Evolutionary conservation across 768 basidiomycete species (phyloP), one percentile per base, ranked within the genome.

Genomic region (Dictyophora rubrovolvata): DNA sequence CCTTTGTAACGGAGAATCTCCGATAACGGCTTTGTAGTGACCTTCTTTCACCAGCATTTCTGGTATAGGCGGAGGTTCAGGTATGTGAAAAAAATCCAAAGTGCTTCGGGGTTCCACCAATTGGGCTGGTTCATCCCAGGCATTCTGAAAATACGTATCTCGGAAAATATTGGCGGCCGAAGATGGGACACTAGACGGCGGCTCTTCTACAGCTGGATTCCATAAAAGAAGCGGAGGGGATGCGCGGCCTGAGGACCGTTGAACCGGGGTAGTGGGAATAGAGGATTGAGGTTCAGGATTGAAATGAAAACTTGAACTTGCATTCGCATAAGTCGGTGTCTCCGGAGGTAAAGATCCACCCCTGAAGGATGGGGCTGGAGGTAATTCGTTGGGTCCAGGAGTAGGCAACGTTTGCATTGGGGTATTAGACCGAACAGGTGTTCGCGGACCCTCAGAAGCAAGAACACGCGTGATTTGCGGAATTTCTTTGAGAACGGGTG

Each of bases 131-230:
- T 80, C 74, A 67, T 97, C 93, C 95, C 94, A 97, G 28, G 83
- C 77, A 67, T 94, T 92, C 36, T 84, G 78, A 69, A 88, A 95
- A 69, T 89, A 87, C 0, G 86, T 85, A 61, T 86, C 80, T 34
- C 79, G 68, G n/a, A 86, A 85, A 64, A 86, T 89, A 64, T 77
- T 79, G 65, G 76, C 80, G 0, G 70, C 64, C 60, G 79, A 69
- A 18, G 84, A 83, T 18, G 77, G 71, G 42, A 72, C 74, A 34
- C 76, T 83, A 3, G 92, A 89, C 3, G 93, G 93, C 0, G 89
- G 87, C 62, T 89, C 86, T 51, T 58, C 56, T 17, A 84, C 61
- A 17, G 86, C 82, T 10, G 90, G 83, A 70, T 92, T 88, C 89
- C 91, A 93, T n/a, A 78, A 67, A 37, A 86, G 65, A 70, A 86